Conservation (phyloP, 805 yeast genomes). For the Saturnispora besseyi region DNA sequence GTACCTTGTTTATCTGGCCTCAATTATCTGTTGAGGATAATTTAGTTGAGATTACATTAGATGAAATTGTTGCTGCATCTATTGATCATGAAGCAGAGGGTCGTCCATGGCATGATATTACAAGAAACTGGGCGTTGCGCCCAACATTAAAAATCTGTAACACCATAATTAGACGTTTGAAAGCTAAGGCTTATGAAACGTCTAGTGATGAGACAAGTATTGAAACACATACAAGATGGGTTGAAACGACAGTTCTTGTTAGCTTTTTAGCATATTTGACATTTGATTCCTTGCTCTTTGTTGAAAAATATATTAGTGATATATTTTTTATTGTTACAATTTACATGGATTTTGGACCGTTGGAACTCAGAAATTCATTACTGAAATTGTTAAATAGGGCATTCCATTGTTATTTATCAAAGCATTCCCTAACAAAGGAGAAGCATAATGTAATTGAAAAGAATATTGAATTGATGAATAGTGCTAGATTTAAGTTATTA, state of each 20-base stretch:
- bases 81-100: constrained; percentile 74
- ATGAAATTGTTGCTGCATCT: constrained; percentile 66
- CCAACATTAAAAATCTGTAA: constrained; percentile 73
- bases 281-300: constrained; percentile 56
- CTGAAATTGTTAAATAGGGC: constrained; percentile 57
- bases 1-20: constrained; percentile 60
- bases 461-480: constrained; percentile 39
- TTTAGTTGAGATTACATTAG: constrained; percentile 49
- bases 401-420: constrained; percentile 58
- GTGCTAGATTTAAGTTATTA: constrained; percentile 59
- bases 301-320: constrained; percentile 63
- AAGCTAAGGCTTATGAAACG: constrained; percentile 42
- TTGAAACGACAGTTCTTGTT: constrained; percentile 62
- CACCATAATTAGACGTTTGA: constrained; percentile 47
- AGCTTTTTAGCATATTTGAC: constrained; percentile 55
- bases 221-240: constrained; percentile 51
- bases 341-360: constrained; percentile 42
- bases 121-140: constrained; percentile 50
- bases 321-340: constrained; percentile 58
- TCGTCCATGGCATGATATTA: constrained; percentile 53
- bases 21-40: constrained; percentile 53
- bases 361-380: constrained; percentile 51
- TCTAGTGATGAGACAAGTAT: constrained; percentile 37
- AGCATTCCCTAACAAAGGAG: constrained; percentile 38
- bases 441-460: constrained; percentile 36